A percentile compares a stretch with the other conserved stretches of the same genome.
Conservation (phyloP, 2,329 filamentous ascomycete species). For the Onygena corvina region DNA sequence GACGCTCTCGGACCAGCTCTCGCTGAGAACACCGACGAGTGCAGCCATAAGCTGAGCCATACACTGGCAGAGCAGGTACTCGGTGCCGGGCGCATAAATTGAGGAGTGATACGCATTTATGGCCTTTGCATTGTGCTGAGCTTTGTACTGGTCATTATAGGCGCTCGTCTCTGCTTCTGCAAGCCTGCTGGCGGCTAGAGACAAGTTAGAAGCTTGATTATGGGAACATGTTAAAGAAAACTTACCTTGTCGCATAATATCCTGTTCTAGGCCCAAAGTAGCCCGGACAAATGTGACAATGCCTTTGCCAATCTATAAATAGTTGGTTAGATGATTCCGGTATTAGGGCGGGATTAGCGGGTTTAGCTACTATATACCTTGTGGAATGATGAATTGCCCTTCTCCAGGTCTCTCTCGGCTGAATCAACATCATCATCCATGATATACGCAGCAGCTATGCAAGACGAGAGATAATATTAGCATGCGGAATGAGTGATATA, state of each 20-base stretch:
- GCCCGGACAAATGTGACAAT: constrained; percentile 76
- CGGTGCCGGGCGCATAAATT: constrained; percentile 72
- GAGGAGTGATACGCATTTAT: constrained; percentile 42
- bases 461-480: background rate
- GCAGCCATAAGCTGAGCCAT: constrained; percentile 82
- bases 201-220: background rate
- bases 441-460: constrained; percentile 54
- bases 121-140: constrained; percentile 50
- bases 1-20: constrained; percentile 81
- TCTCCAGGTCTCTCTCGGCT: constrained; percentile 60
- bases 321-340: background rate
- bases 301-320: constrained; percentile 56
- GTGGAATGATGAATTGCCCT: constrained; percentile 76
- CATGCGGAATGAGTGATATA: background rate
- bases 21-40: constrained; percentile 77
- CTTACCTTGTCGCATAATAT: constrained; percentile 65
- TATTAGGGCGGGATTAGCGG: background rate
- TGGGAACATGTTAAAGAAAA: background rate
- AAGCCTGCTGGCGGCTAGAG: constrained; percentile 54
- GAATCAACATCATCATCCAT: constrained; percentile 84
- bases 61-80: constrained; percentile 73
- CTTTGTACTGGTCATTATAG: constrained; percentile 62
- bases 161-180: constrained; percentile 64
- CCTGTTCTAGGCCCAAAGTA: constrained; percentile 80
- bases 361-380: constrained; percentile 38